phyloP scores from a whole-genome alignment of 257 asterid species.

The Pogostemon cablin region DNA sequence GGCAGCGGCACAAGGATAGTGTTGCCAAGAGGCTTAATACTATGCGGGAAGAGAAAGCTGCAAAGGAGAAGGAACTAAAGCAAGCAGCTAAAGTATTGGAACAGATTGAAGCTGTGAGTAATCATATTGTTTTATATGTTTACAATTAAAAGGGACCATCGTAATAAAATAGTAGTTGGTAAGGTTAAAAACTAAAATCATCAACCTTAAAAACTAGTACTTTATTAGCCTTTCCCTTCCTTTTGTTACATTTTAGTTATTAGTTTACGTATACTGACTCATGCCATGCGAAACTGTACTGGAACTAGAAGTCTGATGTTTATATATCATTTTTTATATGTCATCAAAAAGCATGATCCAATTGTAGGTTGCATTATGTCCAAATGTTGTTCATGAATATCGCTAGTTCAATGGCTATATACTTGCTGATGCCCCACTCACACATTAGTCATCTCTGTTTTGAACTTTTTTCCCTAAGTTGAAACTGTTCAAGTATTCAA shows the following conservation, averaged over 20 bases:
- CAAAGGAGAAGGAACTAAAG: slow-evolving; percentile 76
- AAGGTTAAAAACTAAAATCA: background rate
- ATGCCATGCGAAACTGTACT: slow-evolving; percentile 1
- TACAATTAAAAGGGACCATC: background rate
- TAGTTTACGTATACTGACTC: background rate
- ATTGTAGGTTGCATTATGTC: slow-evolving; percentile 4
- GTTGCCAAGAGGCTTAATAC: slow-evolving; percentile 76
- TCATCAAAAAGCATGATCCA: background rate
- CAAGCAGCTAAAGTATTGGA: slow-evolving; percentile 73
- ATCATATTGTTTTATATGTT: slow-evolving; percentile 9
- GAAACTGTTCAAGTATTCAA: background rate
- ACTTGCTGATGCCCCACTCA: slow-evolving; percentile 17
- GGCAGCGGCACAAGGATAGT: slow-evolving; percentile 83
- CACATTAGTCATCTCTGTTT: background rate
- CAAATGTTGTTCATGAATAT: background rate
- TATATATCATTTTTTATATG: slow-evolving; percentile 14
- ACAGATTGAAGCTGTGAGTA: slow-evolving; percentile 92
- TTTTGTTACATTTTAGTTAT: background rate
- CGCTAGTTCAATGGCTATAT: slow-evolving; percentile 6
- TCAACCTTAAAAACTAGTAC: background rate
- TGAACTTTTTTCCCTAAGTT: background rate
- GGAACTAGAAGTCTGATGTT: slow-evolving; percentile 9
- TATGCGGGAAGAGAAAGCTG: slow-evolving; percentile 83
- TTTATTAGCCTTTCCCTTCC: background rate
- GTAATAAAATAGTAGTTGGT: background rate